phyloP scores from a whole-genome alignment of 2,329 filamentous ascomycete species.

The Nemania serpens region DNA sequence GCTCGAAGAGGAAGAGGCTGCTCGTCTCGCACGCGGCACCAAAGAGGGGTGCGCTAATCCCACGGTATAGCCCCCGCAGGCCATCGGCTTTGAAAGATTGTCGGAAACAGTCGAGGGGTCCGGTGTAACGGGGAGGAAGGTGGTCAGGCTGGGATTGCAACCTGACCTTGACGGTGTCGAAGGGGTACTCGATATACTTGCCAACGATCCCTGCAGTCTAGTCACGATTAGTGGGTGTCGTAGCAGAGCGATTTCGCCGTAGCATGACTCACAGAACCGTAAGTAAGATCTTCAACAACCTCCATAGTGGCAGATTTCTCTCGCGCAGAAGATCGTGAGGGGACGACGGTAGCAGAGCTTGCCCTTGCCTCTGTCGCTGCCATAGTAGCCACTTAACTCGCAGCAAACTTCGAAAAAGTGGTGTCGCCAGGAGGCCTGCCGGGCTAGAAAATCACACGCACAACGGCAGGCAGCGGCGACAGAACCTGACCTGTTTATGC shows the following conservation, averaged over 20 bases:
- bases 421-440: conserved; percentile 29
- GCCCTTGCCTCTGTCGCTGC: conserved; percentile 34
- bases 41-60: conserved; percentile 87
- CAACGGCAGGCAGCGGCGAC: conserved; percentile 35
- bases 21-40: conserved; percentile 93
- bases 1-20: conserved; percentile 90
- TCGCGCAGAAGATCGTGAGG: conserved; percentile 23
- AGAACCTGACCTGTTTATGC: conserved; percentile 17
- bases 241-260: conserved; percentile 6
- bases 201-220: conserved; percentile 83
- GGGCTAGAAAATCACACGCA: conserved; percentile 29
- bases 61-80: conserved; percentile 82
- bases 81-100: conserved; percentile 83
- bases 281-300: conserved; percentile 83
- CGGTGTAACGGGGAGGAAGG: conserved; percentile 78
- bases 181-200: conserved; percentile 97
- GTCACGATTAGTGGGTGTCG: conserved; percentile 1
- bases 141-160: conserved; percentile 93
- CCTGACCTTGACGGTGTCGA: conserved; percentile 97
- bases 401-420: conserved; percentile 6
- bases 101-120: conserved; percentile 90
- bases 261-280: conserved; percentile 73
- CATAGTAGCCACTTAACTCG: conserved; percentile 31
- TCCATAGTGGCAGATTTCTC: conserved; percentile 55
- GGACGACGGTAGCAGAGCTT: conserved; percentile 30